These are phyloP conservation scores for Flaveria bidentis DNA, from an alignment of 129 eudicot genomes.

Conservation along the genomic window DNA sequence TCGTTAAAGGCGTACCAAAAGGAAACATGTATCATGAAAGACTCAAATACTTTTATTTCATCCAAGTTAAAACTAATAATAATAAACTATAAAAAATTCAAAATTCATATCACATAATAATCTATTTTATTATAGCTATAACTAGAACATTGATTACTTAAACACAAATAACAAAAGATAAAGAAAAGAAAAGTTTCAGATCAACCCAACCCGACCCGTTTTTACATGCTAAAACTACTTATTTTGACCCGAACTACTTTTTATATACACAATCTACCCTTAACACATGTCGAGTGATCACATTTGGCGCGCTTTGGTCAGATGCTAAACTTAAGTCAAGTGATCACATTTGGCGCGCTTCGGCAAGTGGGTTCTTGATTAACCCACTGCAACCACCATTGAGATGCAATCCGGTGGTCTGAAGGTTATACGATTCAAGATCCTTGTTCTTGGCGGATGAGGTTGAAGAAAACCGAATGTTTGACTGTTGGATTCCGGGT, in stretches of 20 bases:
- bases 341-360: slow-evolving; percentile 30
- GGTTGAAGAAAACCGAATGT: slow-evolving; percentile 29
- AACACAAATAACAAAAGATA: background rate
- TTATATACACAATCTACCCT: background rate
- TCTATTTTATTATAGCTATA: background rate
- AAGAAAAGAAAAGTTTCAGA: background rate
- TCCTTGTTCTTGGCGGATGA: slow-evolving; percentile 32
- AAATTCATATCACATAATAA: no score
- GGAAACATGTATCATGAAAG: slow-evolving; percentile 18
- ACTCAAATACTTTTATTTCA: background rate
- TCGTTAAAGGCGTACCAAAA: slow-evolving; percentile 6
- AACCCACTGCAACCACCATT: slow-evolving; percentile 48
- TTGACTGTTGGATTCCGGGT: slow-evolving; percentile 43
- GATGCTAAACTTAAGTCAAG: background rate
- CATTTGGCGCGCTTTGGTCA: slow-evolving; percentile 24
- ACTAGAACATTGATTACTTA: background rate
- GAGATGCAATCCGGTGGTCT: slow-evolving; percentile 40
- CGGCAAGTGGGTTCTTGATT: slow-evolving; percentile 80
- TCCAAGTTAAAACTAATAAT: background rate
- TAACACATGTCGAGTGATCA: background rate
- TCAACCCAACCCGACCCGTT: background rate
- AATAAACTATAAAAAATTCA: background rate
- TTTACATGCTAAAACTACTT: background rate
- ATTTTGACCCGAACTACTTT: background rate
- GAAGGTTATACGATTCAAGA: slow-evolving; percentile 28